A percentile compares a stretch with the other conserved stretches of the same genome.
phyloP scores from a whole-genome alignment of 1,139 yeast genomes.

The Yamadazyma pseudoaaseri region DNA sequence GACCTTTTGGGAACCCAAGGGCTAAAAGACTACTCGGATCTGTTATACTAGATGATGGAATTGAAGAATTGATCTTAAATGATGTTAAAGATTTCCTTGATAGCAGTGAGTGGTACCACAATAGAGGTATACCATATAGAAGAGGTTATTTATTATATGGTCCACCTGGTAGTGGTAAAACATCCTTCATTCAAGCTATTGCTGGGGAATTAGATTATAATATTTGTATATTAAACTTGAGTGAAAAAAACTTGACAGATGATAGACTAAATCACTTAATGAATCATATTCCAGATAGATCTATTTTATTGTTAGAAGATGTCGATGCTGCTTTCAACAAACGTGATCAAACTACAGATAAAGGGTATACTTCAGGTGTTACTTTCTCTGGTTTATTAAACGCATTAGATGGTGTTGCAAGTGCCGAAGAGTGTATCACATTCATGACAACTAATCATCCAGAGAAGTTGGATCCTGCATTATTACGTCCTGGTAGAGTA shows the following conservation, averaged over 20 bases:
- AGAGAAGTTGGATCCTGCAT: conserved; percentile 82
- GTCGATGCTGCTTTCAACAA: conserved; percentile 93
- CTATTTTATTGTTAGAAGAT: conserved; percentile 83
- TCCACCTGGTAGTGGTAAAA: conserved; percentile 98
- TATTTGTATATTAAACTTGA: conserved; percentile 85
- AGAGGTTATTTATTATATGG: conserved; percentile 93
- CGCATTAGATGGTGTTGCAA: conserved; percentile 97
- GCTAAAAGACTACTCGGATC: conserved; percentile 81
- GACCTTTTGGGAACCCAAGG: conserved; percentile 96
- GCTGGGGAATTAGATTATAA: conserved; percentile 97
- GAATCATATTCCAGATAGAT: conserved; percentile 93
- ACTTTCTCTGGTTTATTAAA: conserved; percentile 92
- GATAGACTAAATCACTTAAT: conserved; percentile 90
- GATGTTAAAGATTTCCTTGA: conserved; percentile 80
- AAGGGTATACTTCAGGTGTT: conserved; percentile 77
- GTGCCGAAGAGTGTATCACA: conserved; percentile 94
- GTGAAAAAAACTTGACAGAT: conserved; percentile 90
- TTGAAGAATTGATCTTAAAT: conserved; percentile 59
- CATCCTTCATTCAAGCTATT: conserved; percentile 91
- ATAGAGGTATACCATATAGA: conserved; percentile 95
- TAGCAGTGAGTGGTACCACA: conserved; percentile 90
- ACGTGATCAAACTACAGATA: conserved; percentile 75
- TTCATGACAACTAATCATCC: conserved; percentile 99
- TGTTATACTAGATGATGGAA: conserved; percentile 77
- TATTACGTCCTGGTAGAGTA: conserved; percentile 90